phyloP scores from a whole-genome alignment of 176 grass and related monocot genomes.

The Melocanna baccifera region DNA sequence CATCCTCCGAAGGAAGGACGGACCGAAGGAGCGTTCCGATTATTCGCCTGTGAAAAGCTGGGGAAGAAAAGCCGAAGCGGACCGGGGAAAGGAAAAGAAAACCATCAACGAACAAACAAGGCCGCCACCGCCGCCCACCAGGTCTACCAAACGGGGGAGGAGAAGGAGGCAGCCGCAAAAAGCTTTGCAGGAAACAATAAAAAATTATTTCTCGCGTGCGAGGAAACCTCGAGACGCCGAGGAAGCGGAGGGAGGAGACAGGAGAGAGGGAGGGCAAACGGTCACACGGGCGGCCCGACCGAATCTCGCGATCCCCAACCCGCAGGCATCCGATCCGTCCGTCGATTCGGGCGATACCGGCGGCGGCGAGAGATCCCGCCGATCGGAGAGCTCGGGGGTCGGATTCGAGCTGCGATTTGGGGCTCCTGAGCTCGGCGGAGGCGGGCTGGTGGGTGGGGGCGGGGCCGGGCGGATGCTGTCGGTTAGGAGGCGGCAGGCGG shows the following conservation, averaged over 20 bases:
- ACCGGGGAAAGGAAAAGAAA: not conserved
- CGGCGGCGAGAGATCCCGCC: conserved; percentile 25
- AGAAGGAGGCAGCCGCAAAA: conserved; percentile 1
- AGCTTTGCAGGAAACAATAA: not conserved
- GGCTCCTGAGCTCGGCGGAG: not conserved
- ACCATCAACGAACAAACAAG: not conserved
- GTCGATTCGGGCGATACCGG: not conserved
- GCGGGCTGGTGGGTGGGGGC: conserved; percentile 11
- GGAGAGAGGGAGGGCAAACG: not conserved
- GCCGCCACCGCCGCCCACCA: not conserved
- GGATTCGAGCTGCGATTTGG: conserved; percentile 32
- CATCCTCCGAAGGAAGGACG: not conserved
- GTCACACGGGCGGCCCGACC: not conserved
- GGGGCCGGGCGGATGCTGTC: conserved; percentile 53
- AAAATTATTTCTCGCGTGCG: conserved; percentile 34
- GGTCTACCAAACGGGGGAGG: conserved; percentile 16
- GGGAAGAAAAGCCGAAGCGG: not conserved
- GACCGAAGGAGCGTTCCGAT: conserved; percentile 20
- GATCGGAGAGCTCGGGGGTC: conserved; percentile 30
- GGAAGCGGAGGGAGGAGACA: not conserved
- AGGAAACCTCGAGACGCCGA: conserved; percentile 41
- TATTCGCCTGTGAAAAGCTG: not conserved
- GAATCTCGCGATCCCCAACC: conserved; percentile 59
- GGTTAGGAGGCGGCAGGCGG: conserved; percentile 50
- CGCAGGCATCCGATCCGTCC: conserved; percentile 4